phyloP scores from a whole-genome alignment of 768 basidiomycete species.

The Termitomyces sp. region DNA sequence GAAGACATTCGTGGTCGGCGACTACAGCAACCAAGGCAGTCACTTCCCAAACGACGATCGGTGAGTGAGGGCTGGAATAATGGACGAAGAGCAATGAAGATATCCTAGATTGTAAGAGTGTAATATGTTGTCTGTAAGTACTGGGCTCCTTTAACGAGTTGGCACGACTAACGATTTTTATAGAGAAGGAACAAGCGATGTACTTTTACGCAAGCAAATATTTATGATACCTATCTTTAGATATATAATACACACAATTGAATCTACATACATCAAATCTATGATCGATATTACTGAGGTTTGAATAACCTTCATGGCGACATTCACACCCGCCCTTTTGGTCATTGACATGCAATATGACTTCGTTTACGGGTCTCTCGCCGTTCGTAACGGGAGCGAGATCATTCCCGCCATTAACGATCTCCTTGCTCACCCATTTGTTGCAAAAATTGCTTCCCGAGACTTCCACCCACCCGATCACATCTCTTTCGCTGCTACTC shows the following conservation, averaged over 20 bases:
- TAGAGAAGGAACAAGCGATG: neutral
- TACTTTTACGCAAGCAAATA: slow-evolving; percentile 1
- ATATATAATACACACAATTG: neutral
- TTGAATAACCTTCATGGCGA: slow-evolving; percentile 7
- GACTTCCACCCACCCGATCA: slow-evolving; percentile 62
- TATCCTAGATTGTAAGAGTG: slow-evolving; percentile 1
- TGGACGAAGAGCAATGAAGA: slow-evolving; percentile 1
- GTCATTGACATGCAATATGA: slow-evolving; percentile 84
- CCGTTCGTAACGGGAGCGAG: slow-evolving; percentile 56
- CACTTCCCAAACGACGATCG: slow-evolving; percentile 26
- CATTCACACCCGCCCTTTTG: slow-evolving; percentile 50
- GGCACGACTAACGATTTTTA: neutral
- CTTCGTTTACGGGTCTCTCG: slow-evolving; percentile 72
- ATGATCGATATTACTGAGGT: neutral
- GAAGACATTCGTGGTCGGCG: slow-evolving; percentile 10
- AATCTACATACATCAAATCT: neutral
- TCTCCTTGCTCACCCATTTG: slow-evolving; percentile 58
- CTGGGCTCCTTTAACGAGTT: neutral
- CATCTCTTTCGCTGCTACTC: slow-evolving; percentile 64
- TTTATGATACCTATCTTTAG: neutral
- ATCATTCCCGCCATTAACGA: slow-evolving; percentile 54
- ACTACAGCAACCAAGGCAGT: neutral
- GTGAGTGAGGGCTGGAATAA: slow-evolving; percentile 27
- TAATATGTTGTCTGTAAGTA: neutral
- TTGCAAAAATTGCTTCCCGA: slow-evolving; percentile 46